phyloP scores from a whole-genome alignment of 163 green algal species.

The Botryococcus braunii region DNA sequence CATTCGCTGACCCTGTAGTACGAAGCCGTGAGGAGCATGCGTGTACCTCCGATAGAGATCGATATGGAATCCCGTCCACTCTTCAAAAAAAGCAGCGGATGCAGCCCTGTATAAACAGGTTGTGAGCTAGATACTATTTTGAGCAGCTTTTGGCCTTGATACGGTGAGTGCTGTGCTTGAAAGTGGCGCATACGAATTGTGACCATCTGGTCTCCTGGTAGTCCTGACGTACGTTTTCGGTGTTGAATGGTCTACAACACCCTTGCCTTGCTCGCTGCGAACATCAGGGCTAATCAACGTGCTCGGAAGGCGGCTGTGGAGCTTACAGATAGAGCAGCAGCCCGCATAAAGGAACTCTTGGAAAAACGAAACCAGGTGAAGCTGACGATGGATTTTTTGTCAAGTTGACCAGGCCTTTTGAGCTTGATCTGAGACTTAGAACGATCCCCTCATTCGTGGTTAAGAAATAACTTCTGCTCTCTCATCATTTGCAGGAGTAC shows the following conservation, averaged over 20 bases:
- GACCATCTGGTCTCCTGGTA: too few species aligned
- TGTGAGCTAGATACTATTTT: too few species aligned
- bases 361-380: constrained; percentile 66
- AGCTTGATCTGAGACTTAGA: background rate
- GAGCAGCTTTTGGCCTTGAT: too few species aligned
- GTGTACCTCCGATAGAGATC: too few species aligned
- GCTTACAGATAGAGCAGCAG: constrained; percentile 77
- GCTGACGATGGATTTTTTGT: background rate
- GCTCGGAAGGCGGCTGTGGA: constrained; percentile 68
- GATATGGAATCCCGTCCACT: too few species aligned
- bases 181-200: too few species aligned
- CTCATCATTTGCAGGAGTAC: constrained; percentile 62
- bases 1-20: too few species aligned
- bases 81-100: too few species aligned
- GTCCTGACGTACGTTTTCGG: too few species aligned
- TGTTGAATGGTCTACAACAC: constrained; percentile 13
- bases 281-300: constrained; percentile 1
- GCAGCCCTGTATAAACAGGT: too few species aligned
- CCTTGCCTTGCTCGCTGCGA: constrained; percentile 7
- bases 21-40: too few species aligned
- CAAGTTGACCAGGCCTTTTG: background rate
- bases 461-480: background rate
- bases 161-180: too few species aligned
- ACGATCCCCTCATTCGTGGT: background rate
- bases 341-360: constrained; percentile 76